phyloP scores from a whole-genome alignment of 192 early-diverging fungal genomes.

The Funneliformis mosseae region DNA sequence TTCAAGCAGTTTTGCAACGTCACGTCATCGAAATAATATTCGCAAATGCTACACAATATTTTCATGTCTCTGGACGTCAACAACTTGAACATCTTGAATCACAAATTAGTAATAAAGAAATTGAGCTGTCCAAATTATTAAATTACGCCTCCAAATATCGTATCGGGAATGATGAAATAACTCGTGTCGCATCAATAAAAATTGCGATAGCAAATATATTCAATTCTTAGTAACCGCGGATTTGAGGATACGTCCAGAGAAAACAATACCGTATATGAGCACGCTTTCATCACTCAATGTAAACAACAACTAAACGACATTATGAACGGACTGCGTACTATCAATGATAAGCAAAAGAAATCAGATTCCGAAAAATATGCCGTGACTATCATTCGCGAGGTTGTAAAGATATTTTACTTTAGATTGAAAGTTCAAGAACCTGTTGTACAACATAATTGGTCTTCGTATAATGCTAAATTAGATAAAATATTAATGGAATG shows the following conservation, averaged over 20 bases:
- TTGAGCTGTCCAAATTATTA: background rate
- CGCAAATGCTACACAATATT: background rate
- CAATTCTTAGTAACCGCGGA: background rate
- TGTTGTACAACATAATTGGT: background rate
- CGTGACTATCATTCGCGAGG: background rate
- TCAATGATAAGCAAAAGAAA: background rate
- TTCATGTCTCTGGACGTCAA: background rate
- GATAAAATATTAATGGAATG: no score
- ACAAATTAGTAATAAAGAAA: background rate
- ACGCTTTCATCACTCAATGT: background rate
- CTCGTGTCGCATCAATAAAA: background rate
- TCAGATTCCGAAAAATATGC: background rate
- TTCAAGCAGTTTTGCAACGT: background rate
- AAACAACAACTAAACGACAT: background rate
- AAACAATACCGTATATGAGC: background rate
- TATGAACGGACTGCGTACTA: background rate
- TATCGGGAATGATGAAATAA: background rate
- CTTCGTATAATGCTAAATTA: background rate
- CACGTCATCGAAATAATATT: background rate
- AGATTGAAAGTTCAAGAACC: background rate
- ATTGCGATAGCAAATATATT: background rate
- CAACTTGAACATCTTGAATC: background rate
- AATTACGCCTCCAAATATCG: background rate
- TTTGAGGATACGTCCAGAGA: no score
- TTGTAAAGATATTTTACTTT: background rate